A percentile compares a stretch with the other conserved stretches of the same genome.
Evolutionary conservation across 176 grass and related monocot genomes (phyloP).

Genomic region (Aegilops longissima): DNA sequence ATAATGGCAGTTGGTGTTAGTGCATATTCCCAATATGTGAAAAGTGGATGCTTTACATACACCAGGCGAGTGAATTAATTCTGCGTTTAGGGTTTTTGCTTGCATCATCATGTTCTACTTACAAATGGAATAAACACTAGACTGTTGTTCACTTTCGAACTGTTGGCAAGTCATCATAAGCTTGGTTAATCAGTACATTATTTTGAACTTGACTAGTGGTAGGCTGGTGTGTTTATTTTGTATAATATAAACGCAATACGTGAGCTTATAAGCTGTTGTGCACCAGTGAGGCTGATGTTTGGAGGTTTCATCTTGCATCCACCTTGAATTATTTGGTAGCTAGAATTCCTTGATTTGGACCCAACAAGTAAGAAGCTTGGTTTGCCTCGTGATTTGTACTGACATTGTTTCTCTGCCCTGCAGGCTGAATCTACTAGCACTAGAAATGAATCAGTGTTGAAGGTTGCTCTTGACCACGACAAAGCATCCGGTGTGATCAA

Average conservation of each 20-base stretch:
- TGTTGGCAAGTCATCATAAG: neutral
- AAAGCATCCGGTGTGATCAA: no score
- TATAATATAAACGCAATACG: neutral
- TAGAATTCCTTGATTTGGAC: neutral
- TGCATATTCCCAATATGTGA: neutral
- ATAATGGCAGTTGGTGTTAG: neutral
- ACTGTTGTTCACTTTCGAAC: neutral
- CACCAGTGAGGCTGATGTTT: neutral
- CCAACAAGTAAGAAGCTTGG: neutral
- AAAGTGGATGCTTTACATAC: neutral
- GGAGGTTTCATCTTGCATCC: no score
- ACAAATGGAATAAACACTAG: neutral
- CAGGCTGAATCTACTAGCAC: constrained; percentile 64
- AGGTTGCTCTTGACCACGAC: no score
- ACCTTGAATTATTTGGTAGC: neutral
- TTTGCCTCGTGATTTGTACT: neutral
- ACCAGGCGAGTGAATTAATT: neutral
- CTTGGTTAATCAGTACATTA: neutral
- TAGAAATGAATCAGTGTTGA: no score
- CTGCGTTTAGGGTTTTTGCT: neutral
- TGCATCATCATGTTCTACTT: neutral
- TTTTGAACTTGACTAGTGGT: neutral
- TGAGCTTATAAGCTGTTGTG: no score
- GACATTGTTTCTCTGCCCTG: neutral
- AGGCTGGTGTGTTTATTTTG: neutral